Evolutionary conservation across 257 asterid species (phyloP), one percentile per base, ranked within the genome.

Genomic region (Scutellaria minor): DNA sequence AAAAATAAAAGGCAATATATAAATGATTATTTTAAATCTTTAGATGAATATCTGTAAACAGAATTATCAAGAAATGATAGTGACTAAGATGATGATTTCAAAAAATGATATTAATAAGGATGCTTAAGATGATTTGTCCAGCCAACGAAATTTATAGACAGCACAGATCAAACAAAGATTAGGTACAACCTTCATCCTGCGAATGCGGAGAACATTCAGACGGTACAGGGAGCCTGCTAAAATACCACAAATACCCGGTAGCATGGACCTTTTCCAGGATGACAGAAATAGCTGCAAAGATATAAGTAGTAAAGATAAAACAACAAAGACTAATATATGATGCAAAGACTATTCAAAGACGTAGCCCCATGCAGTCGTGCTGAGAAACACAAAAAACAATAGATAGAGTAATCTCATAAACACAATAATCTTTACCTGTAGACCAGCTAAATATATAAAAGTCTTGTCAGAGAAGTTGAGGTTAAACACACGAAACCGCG

Each of bases 241-340:
- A 79, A 95, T 86, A 68, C 99, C 99, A 79, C 98, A 95, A 71
- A 92, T 83, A 73, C 99, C 99, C 0, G 98, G 99, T 52, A 95
- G 65, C 80, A 95, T 83, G 70, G 99, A 90, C 86, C 96, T 86
- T 84, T 84, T 95, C 99, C 99, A 95, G 57, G 97, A 95, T 42
- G 99, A 90, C 79, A 95, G 76, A 74, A 95, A 92, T 75, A 95
- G 90, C 99, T 95, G 94, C 83, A 79, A 31, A 76, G 44, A 70
- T 31, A 46, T 35, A 79, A 75, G 65, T 63, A 44, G 59, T 74
- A 73, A 54, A 46, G 59, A 59, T 12, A 60, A 70, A 63, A 61
- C 40, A 63, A 51, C 39, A 57, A 58, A 35, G 37, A 68, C 51
- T 18, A 79, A 44, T 53, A 63, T 31, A 72, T 68, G 71, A 63